Conservation (phyloP, 495 filamentous ascomycete genomes). For the Talaromyces proteolyticus region DNA sequence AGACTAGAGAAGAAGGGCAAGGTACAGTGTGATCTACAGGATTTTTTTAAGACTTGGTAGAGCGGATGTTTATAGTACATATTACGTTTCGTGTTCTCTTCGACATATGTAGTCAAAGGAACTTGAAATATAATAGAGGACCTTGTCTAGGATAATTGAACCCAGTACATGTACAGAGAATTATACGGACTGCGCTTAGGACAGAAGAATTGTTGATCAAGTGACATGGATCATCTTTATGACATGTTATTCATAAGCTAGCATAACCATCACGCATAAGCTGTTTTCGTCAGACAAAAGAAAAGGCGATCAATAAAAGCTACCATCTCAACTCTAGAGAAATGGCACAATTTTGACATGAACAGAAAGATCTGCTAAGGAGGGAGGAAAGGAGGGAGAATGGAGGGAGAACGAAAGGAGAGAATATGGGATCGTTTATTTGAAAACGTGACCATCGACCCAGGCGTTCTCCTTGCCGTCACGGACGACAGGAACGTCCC, state of each 20-base stretch:
- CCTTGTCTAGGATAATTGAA: too few species aligned
- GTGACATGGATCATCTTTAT: not conserved
- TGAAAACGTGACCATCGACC: slow-evolving; percentile 97
- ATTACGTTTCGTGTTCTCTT: too few species aligned
- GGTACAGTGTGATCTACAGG: too few species aligned
- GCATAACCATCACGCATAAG: slow-evolving; percentile 2
- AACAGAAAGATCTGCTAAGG: not conserved
- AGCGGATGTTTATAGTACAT: too few species aligned
- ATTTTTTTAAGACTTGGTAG: too few species aligned
- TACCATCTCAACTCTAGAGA: too few species aligned
- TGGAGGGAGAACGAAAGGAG: not conserved
- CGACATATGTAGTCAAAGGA: too few species aligned
- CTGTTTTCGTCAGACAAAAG: not conserved
- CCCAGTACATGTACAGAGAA: too few species aligned
- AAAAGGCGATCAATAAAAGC: not conserved
- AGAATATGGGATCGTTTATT: slow-evolving; percentile 52
- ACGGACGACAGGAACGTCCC: slow-evolving; percentile 74
- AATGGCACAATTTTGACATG: too few species aligned
- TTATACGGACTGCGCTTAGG: too few species aligned
- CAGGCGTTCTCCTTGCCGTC: slow-evolving; percentile 73
- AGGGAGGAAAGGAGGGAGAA: not conserved
- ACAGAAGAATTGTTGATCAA: not conserved
- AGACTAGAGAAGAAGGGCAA: too few species aligned
- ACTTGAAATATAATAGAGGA: too few species aligned
- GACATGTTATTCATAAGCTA: not conserved